A percentile compares a stretch with the other conserved stretches of the same genome.
phyloP scores from a whole-genome alignment of 2,329 filamentous ascomycete species.

The Dendrostoma leiphaemia region DNA sequence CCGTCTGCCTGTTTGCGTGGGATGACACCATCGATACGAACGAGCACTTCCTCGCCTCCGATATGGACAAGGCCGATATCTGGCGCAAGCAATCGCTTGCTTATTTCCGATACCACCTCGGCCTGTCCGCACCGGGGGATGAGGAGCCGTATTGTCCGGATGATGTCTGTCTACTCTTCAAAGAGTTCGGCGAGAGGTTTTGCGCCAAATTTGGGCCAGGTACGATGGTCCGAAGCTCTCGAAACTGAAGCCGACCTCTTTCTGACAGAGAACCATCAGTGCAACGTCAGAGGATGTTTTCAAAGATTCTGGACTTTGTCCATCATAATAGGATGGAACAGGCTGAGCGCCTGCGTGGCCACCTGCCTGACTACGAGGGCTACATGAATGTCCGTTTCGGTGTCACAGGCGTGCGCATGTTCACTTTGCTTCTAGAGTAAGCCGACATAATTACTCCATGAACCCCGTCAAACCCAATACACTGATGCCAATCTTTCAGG shows the following conservation, averaged over 20 bases:
- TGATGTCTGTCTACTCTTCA: conserved; percentile 20
- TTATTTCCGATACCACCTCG: conserved; percentile 28
- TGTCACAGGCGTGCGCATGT: conserved; percentile 21
- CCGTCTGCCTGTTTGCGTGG: conserved; percentile 34
- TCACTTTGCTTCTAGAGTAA: conserved; percentile 21
- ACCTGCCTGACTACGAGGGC: conserved; percentile 18
- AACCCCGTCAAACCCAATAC: no score
- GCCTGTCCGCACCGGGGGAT: conserved; percentile 19
- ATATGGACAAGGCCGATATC: conserved; percentile 27
- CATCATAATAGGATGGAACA: conserved; percentile 19
- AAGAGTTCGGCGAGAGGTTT: conserved; percentile 19
- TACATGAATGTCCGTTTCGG: conserved; percentile 21
- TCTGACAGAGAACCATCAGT: neutral
- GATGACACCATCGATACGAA: conserved; percentile 33
- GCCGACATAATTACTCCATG: neutral
- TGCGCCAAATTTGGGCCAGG: conserved; percentile 16
- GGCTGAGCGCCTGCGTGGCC: conserved; percentile 18
- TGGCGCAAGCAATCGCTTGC: conserved; percentile 29
- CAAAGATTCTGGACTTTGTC: conserved; percentile 20
- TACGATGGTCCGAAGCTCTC: no score
- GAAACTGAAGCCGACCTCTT: no score
- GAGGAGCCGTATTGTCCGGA: conserved; percentile 17
- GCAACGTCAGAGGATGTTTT: conserved; percentile 18
- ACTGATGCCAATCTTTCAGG: conserved; percentile 2
- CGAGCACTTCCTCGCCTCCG: conserved; percentile 29